Percentiles rank a stretch among this genome's conserved stretches.
Evolutionary conservation across 805 yeast species (phyloP).

Genomic region (Cyberlindnera maritima): DNA sequence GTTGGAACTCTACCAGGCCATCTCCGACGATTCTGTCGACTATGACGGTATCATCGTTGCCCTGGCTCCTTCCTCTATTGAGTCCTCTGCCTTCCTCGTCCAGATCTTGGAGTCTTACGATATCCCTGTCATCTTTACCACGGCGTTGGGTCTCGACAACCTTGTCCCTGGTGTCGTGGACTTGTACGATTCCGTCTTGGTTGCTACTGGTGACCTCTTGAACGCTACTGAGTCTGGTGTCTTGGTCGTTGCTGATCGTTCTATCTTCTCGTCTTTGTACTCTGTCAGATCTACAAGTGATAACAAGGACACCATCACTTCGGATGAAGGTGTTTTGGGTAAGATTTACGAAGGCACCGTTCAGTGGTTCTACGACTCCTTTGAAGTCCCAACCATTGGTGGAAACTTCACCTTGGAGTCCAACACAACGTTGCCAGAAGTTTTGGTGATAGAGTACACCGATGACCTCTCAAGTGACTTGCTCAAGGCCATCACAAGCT

Average conservation of each 20-base stretch:
- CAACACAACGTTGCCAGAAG: slow-evolving; percentile 29
- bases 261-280: slow-evolving; percentile 47
- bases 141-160: slow-evolving; percentile 50
- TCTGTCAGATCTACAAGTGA: slow-evolving; percentile 49
- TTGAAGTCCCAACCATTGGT: slow-evolving; percentile 9
- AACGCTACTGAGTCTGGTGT: slow-evolving; percentile 42
- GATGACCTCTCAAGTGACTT: slow-evolving; percentile 42
- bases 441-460: slow-evolving; percentile 41
- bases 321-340: slow-evolving; percentile 46
- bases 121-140: slow-evolving; percentile 50
- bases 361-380: slow-evolving; percentile 31
- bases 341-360: slow-evolving; percentile 44
- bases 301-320: slow-evolving; percentile 38
- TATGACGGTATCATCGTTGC: slow-evolving; percentile 47
- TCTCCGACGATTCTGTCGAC: slow-evolving; percentile 31
- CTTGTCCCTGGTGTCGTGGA: slow-evolving; percentile 51
- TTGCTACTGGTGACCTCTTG: slow-evolving; percentile 38
- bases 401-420: slow-evolving; percentile 15
- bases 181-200: slow-evolving; percentile 46
- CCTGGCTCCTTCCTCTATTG: slow-evolving; percentile 49
- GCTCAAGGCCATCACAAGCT: slow-evolving; percentile 32
- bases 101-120: slow-evolving; percentile 34
- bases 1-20: slow-evolving; percentile 33
- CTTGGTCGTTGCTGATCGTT: slow-evolving; percentile 43
- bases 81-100: slow-evolving; percentile 49